These are phyloP conservation scores for Stentor coeruleus DNA, from an alignment of 73 alveolate species.

Conservation along the genomic window DNA sequence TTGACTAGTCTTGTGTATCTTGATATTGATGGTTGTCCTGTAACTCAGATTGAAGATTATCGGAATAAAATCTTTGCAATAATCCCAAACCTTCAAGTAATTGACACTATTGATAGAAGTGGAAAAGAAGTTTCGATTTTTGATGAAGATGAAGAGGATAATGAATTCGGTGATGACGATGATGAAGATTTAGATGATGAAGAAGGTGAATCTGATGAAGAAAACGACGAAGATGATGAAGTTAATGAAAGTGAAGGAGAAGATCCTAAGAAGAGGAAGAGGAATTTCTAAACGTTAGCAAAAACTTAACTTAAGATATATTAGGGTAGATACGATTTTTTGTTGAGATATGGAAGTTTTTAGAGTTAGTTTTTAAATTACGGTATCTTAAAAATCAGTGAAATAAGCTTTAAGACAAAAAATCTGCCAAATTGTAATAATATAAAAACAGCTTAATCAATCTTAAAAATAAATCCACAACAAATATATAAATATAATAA, in stretches of 20 bases:
- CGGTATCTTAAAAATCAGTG: too few relatives aligned
- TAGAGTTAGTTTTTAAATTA: too few relatives aligned
- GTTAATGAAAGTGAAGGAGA: neutral
- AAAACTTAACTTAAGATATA: too few relatives aligned
- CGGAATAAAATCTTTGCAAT: slow-evolving; percentile 25
- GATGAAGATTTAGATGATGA: slow-evolving; percentile 33
- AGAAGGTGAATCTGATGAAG: slow-evolving; percentile 27
- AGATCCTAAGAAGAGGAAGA: neutral
- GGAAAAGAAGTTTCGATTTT: slow-evolving; percentile 33
- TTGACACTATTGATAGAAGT: slow-evolving; percentile 30
- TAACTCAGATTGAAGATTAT: slow-evolving; percentile 29
- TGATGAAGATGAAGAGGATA: slow-evolving; percentile 37
- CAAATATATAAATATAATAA: too few relatives aligned
- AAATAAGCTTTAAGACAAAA: too few relatives aligned
- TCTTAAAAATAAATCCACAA: too few relatives aligned
- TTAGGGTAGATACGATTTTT: too few relatives aligned
- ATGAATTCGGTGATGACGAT: slow-evolving; percentile 32
- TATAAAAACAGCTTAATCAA: too few relatives aligned
- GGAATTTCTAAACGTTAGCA: neutral
- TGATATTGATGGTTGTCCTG: slow-evolving; percentile 32
- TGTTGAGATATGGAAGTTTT: too few relatives aligned
- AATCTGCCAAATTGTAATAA: too few relatives aligned
- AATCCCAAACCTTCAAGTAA: slow-evolving; percentile 28
- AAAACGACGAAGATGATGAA: slow-evolving; percentile 38
- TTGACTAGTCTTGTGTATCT: slow-evolving; percentile 29